phyloP scores from a whole-genome alignment of 108 stramenopile genomes.

The Skeletonema menzelii region DNA sequence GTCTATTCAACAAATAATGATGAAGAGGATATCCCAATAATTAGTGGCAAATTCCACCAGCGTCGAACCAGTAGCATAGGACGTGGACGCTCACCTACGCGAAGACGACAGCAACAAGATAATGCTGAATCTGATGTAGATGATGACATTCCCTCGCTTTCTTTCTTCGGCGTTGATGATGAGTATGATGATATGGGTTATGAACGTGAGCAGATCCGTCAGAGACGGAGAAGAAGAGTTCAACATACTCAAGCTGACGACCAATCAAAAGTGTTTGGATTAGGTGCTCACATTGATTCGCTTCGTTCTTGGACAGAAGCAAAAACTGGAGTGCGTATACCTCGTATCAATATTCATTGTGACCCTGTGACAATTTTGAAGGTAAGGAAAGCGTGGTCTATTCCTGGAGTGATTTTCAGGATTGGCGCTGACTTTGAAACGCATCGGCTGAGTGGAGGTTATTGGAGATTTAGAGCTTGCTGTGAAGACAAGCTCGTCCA shows the following conservation, averaged over 20 bases:
- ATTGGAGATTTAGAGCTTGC: constrained; percentile 41
- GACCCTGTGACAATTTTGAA: constrained; percentile 45
- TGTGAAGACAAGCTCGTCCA: constrained; percentile 37
- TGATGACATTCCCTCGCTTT: not conserved
- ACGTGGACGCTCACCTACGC: not conserved
- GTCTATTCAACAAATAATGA: not conserved
- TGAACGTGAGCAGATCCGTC: constrained; percentile 17
- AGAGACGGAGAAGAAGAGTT: constrained; percentile 9
- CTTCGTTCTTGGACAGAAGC: constrained; percentile 32
- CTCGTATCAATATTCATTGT: constrained; percentile 30
- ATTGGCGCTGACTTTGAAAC: constrained; percentile 46
- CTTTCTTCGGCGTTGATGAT: constrained; percentile 18
- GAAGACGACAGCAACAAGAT: not conserved
- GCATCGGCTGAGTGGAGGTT: constrained; percentile 25
- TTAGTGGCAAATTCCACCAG: constrained; percentile 1
- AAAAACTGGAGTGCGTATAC: constrained; percentile 42
- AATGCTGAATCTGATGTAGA: not conserved
- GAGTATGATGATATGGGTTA: constrained; percentile 8
- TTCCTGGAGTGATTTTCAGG: constrained; percentile 38
- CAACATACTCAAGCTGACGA: not conserved
- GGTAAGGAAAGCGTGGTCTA: constrained; percentile 40
- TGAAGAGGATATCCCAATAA: constrained; percentile 36
- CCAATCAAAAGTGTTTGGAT: not conserved
- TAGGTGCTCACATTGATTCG: constrained; percentile 17
- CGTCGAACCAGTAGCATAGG: not conserved